Base-by-base conservation (phyloP, 352 stramenopile species). In the Globisporangium okanoganense region DNA sequence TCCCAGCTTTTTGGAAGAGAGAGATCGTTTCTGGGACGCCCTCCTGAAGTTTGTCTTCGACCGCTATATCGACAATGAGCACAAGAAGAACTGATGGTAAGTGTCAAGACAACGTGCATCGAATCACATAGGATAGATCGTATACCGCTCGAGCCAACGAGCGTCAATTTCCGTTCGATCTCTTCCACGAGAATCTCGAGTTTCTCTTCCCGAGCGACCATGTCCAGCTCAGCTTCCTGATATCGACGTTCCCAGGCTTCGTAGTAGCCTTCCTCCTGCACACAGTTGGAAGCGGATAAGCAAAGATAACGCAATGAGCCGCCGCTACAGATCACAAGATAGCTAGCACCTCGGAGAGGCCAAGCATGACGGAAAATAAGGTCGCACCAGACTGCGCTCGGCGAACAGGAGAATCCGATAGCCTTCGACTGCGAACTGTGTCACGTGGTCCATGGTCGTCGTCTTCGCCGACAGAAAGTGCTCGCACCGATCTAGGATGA, bases 1-100 rank as follows among this genome's bases (percentile, higher is more conserved):
- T 98, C 8, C 81, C 96, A 76, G 72, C 97, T 82, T 78, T 97
- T 72, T 82, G 78, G 66, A 76, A 99, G 53, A 71, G 82, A 70
- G 57, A 94, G 56, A 87, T 99, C 72, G 63, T 98, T 84, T 90
- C 90, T 10, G 96, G 94, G 2, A 99, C 97, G 18, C 95, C 94
- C 57, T 98, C 92, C 81, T 99, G 97, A 1, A 99, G 66, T 66
- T 97, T 98, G 66, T 99, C 97, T 84, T 99, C 96, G 36, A 99
- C 98, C 20, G 95, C 97, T 82, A n/a, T 3, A 27, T 13, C 10
- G 20, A 59, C n/a, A 6, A 20, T 36, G 18, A 6, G 38, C 9
- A 31, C 3, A n/a, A 43, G 5, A 8, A 51, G 18, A 38, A 4
- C 0, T 1, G 31, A 14, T 12, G 36, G 24, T 14, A 27, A 35